These are phyloP conservation scores for Hymenoscyphus fructigenus DNA, from an alignment of 2,329 filamentous ascomycete species.

Conservation along the genomic window DNA sequence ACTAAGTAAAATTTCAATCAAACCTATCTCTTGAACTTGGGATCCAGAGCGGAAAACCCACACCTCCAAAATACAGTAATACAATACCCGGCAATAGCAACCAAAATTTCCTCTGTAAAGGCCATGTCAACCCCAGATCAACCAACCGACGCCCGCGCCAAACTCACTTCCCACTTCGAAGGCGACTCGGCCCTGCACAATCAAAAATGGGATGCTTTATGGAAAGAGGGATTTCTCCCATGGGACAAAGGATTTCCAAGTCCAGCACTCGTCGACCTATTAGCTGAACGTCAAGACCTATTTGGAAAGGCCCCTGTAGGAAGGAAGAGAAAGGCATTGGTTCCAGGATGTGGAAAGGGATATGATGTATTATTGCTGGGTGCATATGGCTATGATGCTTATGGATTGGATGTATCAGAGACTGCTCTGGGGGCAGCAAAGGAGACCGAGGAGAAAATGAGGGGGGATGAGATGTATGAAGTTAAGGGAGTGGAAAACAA, in stretches of 20 bases:
- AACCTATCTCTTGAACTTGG: not conserved
- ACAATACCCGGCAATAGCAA: not conserved
- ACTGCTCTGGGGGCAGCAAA: constrained; percentile 47
- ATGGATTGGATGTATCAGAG: constrained; percentile 60
- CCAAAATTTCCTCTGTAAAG: not conserved
- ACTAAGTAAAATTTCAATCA: not conserved
- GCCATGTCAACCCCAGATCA: constrained; percentile 15
- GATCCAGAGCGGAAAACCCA: not conserved
- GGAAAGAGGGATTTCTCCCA: constrained; percentile 46
- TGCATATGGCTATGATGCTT: constrained; percentile 73
- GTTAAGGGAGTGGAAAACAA: constrained; percentile 43
- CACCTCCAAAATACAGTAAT: too few species aligned
- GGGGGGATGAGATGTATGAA: constrained; percentile 45
- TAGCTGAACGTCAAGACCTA: constrained; percentile 47
- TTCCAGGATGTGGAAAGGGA: constrained; percentile 80
- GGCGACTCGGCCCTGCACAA: constrained; percentile 23
- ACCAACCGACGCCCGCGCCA: constrained; percentile 27
- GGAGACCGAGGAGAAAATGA: constrained; percentile 41
- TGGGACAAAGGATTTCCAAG: constrained; percentile 58
- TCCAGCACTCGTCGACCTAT: constrained; percentile 53
- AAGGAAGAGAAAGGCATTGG: constrained; percentile 56
- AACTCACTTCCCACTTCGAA: constrained; percentile 31
- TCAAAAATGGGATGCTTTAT: constrained; percentile 49
- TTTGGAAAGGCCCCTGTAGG: constrained; percentile 32
- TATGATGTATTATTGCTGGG: constrained; percentile 78